Evolutionary conservation across 2,329 filamentous ascomycete species (phyloP).

Genomic region (Trichoderma sp.): DNA sequence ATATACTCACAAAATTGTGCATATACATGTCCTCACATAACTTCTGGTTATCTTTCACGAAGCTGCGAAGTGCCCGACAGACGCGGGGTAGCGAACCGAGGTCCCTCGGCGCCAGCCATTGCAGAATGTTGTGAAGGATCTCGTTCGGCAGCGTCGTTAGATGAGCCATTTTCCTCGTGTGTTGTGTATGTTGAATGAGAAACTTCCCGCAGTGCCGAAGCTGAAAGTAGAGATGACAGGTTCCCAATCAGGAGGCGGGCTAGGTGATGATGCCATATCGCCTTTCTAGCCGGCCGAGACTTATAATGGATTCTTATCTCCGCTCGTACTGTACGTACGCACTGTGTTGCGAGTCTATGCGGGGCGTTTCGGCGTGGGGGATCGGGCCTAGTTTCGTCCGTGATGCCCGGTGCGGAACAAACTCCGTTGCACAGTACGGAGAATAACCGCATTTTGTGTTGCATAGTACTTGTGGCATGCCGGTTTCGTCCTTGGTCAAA

Average conservation of each 20-base stretch:
- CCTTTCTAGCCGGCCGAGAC: not conserved
- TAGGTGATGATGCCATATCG: constrained; percentile 12
- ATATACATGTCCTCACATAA: constrained; percentile 64
- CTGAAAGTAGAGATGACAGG: not conserved
- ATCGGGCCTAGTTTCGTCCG: not conserved
- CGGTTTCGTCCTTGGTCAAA: not conserved
- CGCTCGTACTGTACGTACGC: not conserved
- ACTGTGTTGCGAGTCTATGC: not conserved
- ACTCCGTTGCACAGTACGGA: constrained; percentile 8
- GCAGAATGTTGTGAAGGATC: constrained; percentile 60
- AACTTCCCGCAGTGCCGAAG: not conserved
- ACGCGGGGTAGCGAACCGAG: constrained; percentile 50
- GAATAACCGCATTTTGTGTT: not conserved
- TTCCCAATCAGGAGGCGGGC: not conserved
- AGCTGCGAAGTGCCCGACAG: constrained; percentile 51
- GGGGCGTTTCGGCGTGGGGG: not conserved
- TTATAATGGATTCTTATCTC: not conserved
- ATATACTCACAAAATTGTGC: constrained; percentile 46
- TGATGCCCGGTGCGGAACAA: not conserved
- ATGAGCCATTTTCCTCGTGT: constrained; percentile 16
- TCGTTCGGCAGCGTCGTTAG: constrained; percentile 52
- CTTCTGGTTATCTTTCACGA: constrained; percentile 54
- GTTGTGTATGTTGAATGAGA: not conserved
- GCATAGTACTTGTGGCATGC: not conserved
- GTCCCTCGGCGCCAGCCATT: constrained; percentile 53